These are phyloP conservation scores for Rhizopogon sp. DNA, from an alignment of 768 basidiomycete species.

Conservation along the genomic window DNA sequence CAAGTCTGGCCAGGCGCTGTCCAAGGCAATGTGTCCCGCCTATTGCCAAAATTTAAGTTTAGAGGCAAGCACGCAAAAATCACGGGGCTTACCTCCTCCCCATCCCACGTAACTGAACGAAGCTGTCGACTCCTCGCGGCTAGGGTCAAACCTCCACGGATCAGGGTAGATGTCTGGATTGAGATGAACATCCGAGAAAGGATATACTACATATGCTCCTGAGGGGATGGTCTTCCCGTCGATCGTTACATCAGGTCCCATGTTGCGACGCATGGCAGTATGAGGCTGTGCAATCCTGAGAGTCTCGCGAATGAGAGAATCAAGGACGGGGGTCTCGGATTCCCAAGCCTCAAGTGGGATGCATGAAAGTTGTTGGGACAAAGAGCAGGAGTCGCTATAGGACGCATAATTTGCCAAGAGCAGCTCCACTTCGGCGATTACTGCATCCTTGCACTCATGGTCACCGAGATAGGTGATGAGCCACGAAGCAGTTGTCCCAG, in stretches of 20 bases:
- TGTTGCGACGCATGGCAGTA: constrained; percentile 74
- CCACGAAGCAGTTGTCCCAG: constrained; percentile 79
- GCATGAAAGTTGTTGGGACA: constrained; percentile 45
- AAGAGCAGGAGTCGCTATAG: constrained; percentile 21
- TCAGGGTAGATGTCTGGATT: constrained; percentile 67
- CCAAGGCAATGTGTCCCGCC: constrained; percentile 71
- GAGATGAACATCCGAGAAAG: constrained; percentile 76
- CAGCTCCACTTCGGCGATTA: constrained; percentile 52
- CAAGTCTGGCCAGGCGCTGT: constrained; percentile 67
- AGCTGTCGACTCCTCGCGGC: constrained; percentile 40
- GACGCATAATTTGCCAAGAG: constrained; percentile 43
- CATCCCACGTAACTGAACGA: constrained; percentile 68
- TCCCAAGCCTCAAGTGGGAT: constrained; percentile 73
- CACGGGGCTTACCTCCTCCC: constrained; percentile 61
- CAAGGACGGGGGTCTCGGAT: constrained; percentile 60
- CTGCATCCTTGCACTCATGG: constrained; percentile 63
- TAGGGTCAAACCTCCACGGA: constrained; percentile 75
- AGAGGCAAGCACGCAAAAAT: constrained; percentile 12
- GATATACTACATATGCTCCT: constrained; percentile 73
- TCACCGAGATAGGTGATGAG: constrained; percentile 67
- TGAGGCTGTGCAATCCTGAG: constrained; percentile 77
- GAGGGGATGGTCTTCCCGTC: constrained; percentile 66
- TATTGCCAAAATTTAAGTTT: constrained; percentile 24
- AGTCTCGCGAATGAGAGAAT: constrained; percentile 71
- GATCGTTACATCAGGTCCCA: constrained; percentile 67